A percentile compares a stretch with the other conserved stretches of the same genome.
These are phyloP conservation scores for Exserohilum turcica DNA, from an alignment of 2,329 filamentous ascomycete genomes.

Conservation along the genomic window DNA sequence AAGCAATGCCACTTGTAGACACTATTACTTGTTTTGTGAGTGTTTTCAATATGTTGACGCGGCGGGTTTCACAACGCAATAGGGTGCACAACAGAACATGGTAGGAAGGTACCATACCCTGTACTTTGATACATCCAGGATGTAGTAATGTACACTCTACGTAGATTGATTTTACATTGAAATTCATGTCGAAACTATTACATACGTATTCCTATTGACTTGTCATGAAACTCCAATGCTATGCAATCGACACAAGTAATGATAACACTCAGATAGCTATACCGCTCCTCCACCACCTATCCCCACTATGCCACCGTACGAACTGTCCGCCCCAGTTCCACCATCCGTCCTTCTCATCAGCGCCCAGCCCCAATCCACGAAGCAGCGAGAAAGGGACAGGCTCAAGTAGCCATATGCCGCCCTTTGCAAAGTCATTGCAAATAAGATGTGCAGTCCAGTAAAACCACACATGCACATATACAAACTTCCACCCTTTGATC, in stretches of 20 bases:
- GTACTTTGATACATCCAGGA: too few species aligned
- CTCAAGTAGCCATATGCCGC: slow-evolving; percentile 80
- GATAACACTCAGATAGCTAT: slow-evolving; percentile 45
- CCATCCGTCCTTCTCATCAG: slow-evolving; percentile 62
- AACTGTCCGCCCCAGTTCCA: slow-evolving; percentile 68
- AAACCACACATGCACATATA: slow-evolving; percentile 70
- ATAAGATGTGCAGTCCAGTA: slow-evolving; percentile 67
- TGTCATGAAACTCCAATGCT: not conserved
- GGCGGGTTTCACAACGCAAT: too few species aligned
- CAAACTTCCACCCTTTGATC: slow-evolving; percentile 62
- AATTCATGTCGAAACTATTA: not conserved
- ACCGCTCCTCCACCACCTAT: slow-evolving; percentile 68
- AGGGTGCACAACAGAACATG: too few species aligned
- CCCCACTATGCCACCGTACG: slow-evolving; percentile 64
- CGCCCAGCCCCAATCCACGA: slow-evolving; percentile 69
- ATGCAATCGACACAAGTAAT: not conserved
- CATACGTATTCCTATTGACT: not conserved
- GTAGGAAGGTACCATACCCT: too few species aligned
- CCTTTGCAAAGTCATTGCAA: slow-evolving; percentile 75
- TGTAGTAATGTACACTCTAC: too few species aligned
- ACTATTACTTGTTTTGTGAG: too few species aligned
- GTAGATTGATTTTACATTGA: not conserved
- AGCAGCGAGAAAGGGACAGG: slow-evolving; percentile 77
- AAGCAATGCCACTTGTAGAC: too few species aligned
- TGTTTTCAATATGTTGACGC: too few species aligned